Conservation (phyloP, 345 rosid species). For the Syzygium aqueum region DNA sequence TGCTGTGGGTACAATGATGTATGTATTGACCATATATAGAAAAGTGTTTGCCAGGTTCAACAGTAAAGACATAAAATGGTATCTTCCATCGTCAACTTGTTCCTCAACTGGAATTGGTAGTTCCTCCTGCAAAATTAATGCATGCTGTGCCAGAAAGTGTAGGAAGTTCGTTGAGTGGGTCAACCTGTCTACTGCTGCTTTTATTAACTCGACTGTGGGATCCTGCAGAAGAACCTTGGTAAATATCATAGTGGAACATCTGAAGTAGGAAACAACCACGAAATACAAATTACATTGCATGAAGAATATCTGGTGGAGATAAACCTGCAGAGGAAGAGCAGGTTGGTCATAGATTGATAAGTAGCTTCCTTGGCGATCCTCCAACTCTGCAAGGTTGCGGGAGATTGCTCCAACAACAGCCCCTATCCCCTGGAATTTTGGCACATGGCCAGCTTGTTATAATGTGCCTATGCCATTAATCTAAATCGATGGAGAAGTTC, state of each 20-base stretch:
- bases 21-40: slow-evolving; percentile 95
- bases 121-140: slow-evolving; percentile 94
- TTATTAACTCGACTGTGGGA: slow-evolving; percentile 72
- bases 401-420: slow-evolving; percentile 99
- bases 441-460: neutral
- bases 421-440: slow-evolving; percentile 67
- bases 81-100: slow-evolving; percentile 48
- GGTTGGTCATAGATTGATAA: slow-evolving; percentile 93
- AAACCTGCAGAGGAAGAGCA: slow-evolving; percentile 73
- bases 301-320: neutral
- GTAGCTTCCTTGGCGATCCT: slow-evolving; percentile 93
- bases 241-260: slow-evolving; percentile 4
- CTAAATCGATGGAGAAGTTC: neutral
- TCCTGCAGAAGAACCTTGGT: slow-evolving; percentile 40
- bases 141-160: slow-evolving; percentile 91
- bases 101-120: slow-evolving; percentile 70
- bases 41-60: slow-evolving; percentile 84
- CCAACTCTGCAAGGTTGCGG: slow-evolving; percentile 95
- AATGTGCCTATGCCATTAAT: neutral
- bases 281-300: neutral
- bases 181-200: slow-evolving; percentile 86
- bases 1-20: slow-evolving; percentile 87
- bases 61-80: slow-evolving; percentile 79
- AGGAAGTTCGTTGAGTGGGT: slow-evolving; percentile 77
- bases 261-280: neutral